A percentile compares a stretch with the other conserved stretches of the same genome.
Evolutionary conservation across 805 yeast genomes (phyloP).

Genomic region (Yarrowia sp.): DNA sequence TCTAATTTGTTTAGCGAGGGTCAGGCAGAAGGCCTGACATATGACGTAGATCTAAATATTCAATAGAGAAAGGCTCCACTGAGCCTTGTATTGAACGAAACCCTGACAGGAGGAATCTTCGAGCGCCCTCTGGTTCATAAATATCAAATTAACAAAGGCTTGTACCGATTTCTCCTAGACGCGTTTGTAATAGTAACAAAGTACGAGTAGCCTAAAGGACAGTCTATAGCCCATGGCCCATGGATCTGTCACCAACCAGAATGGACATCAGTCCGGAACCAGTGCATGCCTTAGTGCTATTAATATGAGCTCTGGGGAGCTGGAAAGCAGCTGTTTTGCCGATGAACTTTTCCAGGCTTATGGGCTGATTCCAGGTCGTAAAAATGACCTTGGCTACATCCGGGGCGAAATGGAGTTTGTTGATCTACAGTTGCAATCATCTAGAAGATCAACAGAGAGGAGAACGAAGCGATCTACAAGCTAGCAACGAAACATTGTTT

Average conservation of each 20-base stretch:
- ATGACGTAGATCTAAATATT: too few species aligned
- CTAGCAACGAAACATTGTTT: background rate
- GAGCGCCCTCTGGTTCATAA: too few species aligned
- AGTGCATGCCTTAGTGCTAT: background rate
- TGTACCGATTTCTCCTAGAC: background rate
- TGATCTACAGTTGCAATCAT: background rate
- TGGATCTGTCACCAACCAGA: background rate
- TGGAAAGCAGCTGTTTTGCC: background rate
- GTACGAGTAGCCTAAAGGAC: conserved; percentile 1
- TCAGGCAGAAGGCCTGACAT: too few species aligned
- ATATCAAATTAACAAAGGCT: background rate
- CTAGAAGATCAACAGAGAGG: conserved; percentile 4
- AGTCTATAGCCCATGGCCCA: background rate
- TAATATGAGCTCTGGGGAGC: background rate
- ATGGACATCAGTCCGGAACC: conserved; percentile 1
- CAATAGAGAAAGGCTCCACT: too few species aligned
- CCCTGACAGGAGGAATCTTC: too few species aligned
- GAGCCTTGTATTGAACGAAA: too few species aligned
- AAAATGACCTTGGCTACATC: background rate
- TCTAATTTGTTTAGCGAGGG: too few species aligned
- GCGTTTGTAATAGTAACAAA: conserved; percentile 7
- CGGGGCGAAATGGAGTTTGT: background rate
- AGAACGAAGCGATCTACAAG: conserved; percentile 15
- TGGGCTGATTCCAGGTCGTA: conserved; percentile 7
- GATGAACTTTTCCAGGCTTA: background rate